A percentile compares a stretch with the other conserved stretches of the same genome.
Evolutionary conservation across 2,329 filamentous ascomycete species (phyloP).

Genomic region (Pleoardoris graminearum): DNA sequence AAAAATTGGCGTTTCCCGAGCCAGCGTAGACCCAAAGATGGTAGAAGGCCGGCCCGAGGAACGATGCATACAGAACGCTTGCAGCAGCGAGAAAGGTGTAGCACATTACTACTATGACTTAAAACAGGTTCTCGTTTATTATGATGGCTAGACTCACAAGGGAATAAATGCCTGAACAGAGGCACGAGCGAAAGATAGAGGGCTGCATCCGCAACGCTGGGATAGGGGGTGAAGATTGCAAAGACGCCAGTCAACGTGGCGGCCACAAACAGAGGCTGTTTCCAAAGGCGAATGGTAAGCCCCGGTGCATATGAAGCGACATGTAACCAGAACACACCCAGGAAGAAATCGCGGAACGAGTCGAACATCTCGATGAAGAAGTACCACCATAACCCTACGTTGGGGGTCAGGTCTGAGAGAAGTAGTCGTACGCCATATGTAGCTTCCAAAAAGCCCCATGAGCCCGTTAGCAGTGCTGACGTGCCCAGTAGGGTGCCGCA

Average conservation of each 20-base stretch:
- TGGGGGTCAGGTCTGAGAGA: slow-evolving; percentile 89
- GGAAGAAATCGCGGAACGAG: slow-evolving; percentile 94
- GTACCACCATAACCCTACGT: slow-evolving; percentile 98
- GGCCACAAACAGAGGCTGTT: slow-evolving; percentile 84
- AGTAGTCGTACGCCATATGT: slow-evolving; percentile 94
- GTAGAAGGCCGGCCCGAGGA: slow-evolving; percentile 93
- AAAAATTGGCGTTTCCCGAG: slow-evolving; percentile 98
- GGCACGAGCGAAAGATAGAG: slow-evolving; percentile 82
- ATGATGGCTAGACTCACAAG: slow-evolving; percentile 39
- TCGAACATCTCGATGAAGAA: slow-evolving; percentile 99
- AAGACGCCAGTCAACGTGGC: slow-evolving; percentile 86
- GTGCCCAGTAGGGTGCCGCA: slow-evolving; percentile 63
- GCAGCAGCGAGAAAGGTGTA: slow-evolving; percentile 88
- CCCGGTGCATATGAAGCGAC: slow-evolving; percentile 87
- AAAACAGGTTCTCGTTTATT: background rate
- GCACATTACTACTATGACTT: slow-evolving; percentile 68
- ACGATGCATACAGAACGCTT: slow-evolving; percentile 81
- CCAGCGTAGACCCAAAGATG: slow-evolving; percentile 98
- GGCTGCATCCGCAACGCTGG: slow-evolving; percentile 86
- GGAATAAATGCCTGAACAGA: slow-evolving; percentile 88
- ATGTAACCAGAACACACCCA: slow-evolving; percentile 97
- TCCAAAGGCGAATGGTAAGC: slow-evolving; percentile 77
- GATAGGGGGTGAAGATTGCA: slow-evolving; percentile 95
- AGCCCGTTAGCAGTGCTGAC: slow-evolving; percentile 74
- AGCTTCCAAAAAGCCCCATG: slow-evolving; percentile 84